A percentile compares a stretch with the other conserved stretches of the same genome.
Evolutionary conservation across 2,329 filamentous ascomycete genomes (phyloP).

Genomic region (Sclerotinia sclerotiorum): DNA sequence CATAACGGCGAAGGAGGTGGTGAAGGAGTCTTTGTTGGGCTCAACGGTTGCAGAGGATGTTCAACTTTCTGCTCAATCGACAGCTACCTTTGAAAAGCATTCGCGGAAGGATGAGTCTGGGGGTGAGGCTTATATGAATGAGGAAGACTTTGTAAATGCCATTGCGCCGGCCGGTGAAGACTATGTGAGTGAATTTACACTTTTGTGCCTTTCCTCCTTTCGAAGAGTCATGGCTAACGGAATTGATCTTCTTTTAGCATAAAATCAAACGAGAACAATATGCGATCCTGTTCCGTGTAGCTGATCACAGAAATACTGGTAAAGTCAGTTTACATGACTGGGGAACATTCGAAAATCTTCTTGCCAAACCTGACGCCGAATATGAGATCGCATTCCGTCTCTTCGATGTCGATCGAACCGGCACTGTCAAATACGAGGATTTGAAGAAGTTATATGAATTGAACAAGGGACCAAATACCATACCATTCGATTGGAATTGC

Average conservation of each 20-base stretch:
- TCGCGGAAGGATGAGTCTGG: slow-evolving; percentile 72
- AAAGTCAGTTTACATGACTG: slow-evolving; percentile 81
- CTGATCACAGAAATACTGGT: slow-evolving; percentile 74
- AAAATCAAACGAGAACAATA: slow-evolving; percentile 98
- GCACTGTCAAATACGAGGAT: slow-evolving; percentile 84
- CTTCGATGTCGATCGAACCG: slow-evolving; percentile 83
- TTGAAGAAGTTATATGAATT: slow-evolving; percentile 82
- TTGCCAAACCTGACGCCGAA: slow-evolving; percentile 92
- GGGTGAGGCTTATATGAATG: slow-evolving; percentile 77
- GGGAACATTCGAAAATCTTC: slow-evolving; percentile 89
- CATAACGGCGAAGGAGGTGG: slow-evolving; percentile 51
- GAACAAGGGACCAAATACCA: slow-evolving; percentile 80
- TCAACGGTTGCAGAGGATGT: slow-evolving; percentile 47
- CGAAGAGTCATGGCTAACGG: slow-evolving; percentile 30
- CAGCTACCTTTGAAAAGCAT: slow-evolving; percentile 72
- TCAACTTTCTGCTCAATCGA: slow-evolving; percentile 72
- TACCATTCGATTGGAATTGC: slow-evolving; percentile 96
- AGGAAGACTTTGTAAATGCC: slow-evolving; percentile 86
- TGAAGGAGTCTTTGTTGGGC: slow-evolving; percentile 80
- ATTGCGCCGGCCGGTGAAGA: slow-evolving; percentile 85
- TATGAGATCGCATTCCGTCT: slow-evolving; percentile 98
- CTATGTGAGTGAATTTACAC: slow-evolving; percentile 66
- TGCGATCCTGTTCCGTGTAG: slow-evolving; percentile 86
- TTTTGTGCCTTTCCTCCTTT: neutral
- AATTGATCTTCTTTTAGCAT: slow-evolving; percentile 58